Conservation (phyloP, 1,139 yeast genomes). For the Wickerhamomyces sp. region DNA sequence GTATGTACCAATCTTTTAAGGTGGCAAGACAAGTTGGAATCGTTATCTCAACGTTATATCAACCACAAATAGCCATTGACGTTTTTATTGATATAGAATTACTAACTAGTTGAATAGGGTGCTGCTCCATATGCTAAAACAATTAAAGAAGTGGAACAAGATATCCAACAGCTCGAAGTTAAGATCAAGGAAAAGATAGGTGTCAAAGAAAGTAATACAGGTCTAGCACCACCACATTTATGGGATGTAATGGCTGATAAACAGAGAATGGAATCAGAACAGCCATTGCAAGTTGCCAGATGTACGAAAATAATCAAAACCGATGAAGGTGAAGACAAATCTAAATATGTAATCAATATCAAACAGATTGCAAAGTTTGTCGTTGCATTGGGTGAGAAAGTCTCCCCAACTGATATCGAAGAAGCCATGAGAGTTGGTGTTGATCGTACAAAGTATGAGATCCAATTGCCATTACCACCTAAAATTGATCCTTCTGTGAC, state of each 20-base stretch:
- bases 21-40: slow-evolving; percentile 11
- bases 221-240: slow-evolving; percentile 88
- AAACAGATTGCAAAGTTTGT: slow-evolving; percentile 98
- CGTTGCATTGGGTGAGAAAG: slow-evolving; percentile 93
- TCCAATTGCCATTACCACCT: slow-evolving; percentile 95
- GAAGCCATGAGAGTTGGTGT: slow-evolving; percentile 99
- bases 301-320: slow-evolving; percentile 93
- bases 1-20: slow-evolving; percentile 23
- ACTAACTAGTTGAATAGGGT: slow-evolving; percentile 39
- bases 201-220: slow-evolving; percentile 91
- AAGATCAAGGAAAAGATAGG: slow-evolving; percentile 93
- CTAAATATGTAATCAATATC: slow-evolving; percentile 91
- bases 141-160: slow-evolving; percentile 79
- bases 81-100: neutral
- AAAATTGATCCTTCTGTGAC: slow-evolving; percentile 96
- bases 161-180: slow-evolving; percentile 74
- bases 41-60: neutral
- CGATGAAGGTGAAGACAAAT: slow-evolving; percentile 69
- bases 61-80: neutral
- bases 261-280: slow-evolving; percentile 89
- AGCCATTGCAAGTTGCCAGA: slow-evolving; percentile 95
- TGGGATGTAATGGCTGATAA: slow-evolving; percentile 99
- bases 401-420: slow-evolving; percentile 96
- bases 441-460: slow-evolving; percentile 93
- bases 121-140: slow-evolving; percentile 91